Evolutionary conservation across 75 land plant genomes (phyloP).

Genomic region (Isoetes taiwanensis): DNA sequence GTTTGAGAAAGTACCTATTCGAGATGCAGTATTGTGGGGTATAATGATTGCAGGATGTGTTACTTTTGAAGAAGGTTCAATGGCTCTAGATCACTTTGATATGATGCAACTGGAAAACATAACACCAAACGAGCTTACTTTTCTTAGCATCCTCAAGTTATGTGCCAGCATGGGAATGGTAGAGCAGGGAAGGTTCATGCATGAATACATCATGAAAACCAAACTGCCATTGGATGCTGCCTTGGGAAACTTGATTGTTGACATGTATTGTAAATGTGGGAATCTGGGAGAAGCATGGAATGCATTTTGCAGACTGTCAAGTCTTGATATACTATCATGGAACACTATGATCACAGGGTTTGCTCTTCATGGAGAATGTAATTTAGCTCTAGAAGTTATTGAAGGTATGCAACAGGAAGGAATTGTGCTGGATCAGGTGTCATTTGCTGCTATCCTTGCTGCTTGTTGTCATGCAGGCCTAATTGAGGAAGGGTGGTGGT

Average conservation of each 20-base stretch:
- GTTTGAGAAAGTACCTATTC: background rate
- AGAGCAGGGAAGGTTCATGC: too few relatives aligned
- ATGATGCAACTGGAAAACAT: conserved; percentile 9
- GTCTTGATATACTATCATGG: conserved; percentile 5
- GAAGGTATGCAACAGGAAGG: conserved; percentile 8
- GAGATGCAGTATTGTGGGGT: conserved; percentile 2
- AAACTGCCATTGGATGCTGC: too few relatives aligned
- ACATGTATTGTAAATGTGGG: background rate
- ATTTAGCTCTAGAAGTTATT: background rate
- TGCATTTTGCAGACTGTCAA: background rate
- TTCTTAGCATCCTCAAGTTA: too few relatives aligned
- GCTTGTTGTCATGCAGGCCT: too few relatives aligned
- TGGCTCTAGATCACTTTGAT: background rate
- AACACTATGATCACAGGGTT: conserved; percentile 9
- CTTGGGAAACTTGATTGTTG: too few relatives aligned
- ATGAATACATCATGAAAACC: too few relatives aligned
- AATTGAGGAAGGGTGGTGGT: too few relatives aligned
- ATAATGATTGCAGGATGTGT: background rate
- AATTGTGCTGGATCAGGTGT: background rate
- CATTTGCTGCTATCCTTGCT: too few relatives aligned
- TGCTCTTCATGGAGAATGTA: background rate
- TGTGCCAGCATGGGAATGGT: too few relatives aligned
- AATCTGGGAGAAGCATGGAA: background rate
- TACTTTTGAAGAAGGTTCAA: background rate
- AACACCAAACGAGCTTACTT: conserved; percentile 7